Evolutionary conservation across 257 asterid genomes (phyloP).

Genomic region (Coffea canephora): DNA sequence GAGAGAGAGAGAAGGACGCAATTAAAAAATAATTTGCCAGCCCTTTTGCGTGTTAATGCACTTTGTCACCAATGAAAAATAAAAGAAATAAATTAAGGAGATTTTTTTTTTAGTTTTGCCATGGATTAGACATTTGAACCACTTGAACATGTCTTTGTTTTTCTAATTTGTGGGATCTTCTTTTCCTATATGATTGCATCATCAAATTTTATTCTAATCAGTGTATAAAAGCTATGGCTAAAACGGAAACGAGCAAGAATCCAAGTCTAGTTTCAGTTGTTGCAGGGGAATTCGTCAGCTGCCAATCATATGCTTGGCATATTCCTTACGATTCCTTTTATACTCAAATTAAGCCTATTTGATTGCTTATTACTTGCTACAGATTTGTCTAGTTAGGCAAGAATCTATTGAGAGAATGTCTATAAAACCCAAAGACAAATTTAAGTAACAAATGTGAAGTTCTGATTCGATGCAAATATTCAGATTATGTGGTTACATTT

Average conservation of each 20-base stretch:
- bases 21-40: not conserved
- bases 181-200: not conserved
- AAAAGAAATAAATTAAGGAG: not conserved
- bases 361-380: not conserved
- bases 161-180: not conserved
- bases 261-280: not conserved
- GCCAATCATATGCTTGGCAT: not conserved
- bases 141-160: not conserved
- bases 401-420: not conserved
- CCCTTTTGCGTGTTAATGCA: not conserved
- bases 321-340: not conserved
- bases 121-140: not conserved
- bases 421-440: not conserved
- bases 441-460: not conserved
- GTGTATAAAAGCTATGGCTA: not conserved
- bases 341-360: not conserved
- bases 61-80: not conserved
- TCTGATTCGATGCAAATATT: not conserved
- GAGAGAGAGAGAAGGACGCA: not conserved
- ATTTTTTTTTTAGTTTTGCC: not conserved
- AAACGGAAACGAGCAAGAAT: not conserved
- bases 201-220: not conserved
- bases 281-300: not conserved
- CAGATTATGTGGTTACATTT: not conserved
- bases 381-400: not conserved